Base-by-base conservation (phyloP, 1,284 basidiomycete genomes). In the Ceratobasidium sp. region DNA sequence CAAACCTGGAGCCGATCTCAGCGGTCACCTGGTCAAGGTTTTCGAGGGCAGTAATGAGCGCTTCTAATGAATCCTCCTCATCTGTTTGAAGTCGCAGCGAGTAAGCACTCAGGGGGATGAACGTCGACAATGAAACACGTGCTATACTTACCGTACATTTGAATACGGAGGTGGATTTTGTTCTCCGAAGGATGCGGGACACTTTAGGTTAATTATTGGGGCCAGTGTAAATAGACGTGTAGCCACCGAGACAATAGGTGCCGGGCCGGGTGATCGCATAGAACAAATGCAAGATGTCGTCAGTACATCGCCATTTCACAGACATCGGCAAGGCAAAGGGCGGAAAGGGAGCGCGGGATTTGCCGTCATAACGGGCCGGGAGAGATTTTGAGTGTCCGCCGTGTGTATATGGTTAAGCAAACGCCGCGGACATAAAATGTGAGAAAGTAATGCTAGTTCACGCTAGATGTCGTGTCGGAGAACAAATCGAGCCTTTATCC, bases 121-220 rank as follows among this genome's bases (percentile, higher is more conserved):
- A 53, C 58, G 41, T 52, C 43, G 48, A 48, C 60, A 18, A 52
- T 71, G n/a, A 41, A 34, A 53, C 9, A 50, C 34, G 62, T 23
- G 26, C 46, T 12, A 23, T 28, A 86, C 95, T 77, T 79, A 98
- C 96, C 96, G 79, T 97, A 97, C 96, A 98, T 99, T 86, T 98
- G 97, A 75, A 99, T 93, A 21, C 97, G 91, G 53, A 98, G 84
- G 79, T 98, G 93, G 77, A 98, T 97, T 79, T 94, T 91, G 78
- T 94, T 93, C 83, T 99, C 97, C 23, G 96, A 97, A 4, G 97
- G 96, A 82, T 98, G 96, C 1, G 97, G 97, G 43, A 89, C 93
- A 78, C 93, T 96, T 65, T 34, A 39, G 34, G 21, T 14, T n/a
- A 34, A 43, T 53, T 43, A 18, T 6, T 48, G 45, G 45, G n/a